Conservation (phyloP, 1,284 basidiomycete genomes). For the Puccinia novopanici region DNA sequence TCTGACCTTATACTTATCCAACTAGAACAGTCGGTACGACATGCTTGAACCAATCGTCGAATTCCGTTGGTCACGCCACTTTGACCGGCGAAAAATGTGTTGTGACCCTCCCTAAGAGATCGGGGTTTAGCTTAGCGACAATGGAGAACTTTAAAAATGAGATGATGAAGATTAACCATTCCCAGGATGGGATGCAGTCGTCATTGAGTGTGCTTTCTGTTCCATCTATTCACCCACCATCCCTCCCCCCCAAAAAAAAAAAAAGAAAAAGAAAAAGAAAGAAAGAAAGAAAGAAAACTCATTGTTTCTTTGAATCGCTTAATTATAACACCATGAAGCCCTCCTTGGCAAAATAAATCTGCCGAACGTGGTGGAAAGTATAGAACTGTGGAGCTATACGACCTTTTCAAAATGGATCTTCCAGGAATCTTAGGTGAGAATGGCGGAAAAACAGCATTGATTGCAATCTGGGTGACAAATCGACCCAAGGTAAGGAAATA, state of each 20-base stretch:
- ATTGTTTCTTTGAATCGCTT: background rate
- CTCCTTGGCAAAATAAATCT: slow-evolving; percentile 51
- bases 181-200: slow-evolving; percentile 44
- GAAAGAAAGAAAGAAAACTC: too few relatives aligned
- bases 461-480: slow-evolving; percentile 50
- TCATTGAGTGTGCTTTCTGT: slow-evolving; percentile 39
- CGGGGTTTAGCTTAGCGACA: slow-evolving; percentile 38
- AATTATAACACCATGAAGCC: slow-evolving; percentile 13
- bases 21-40: slow-evolving; percentile 4
- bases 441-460: slow-evolving; percentile 34
- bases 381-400: slow-evolving; percentile 47
- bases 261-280: too few relatives aligned
- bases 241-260: too few relatives aligned
- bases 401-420: slow-evolving; percentile 45
- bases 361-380: slow-evolving; percentile 39
- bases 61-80: background rate
- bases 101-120: slow-evolving; percentile 31
- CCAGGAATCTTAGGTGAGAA: slow-evolving; percentile 36
- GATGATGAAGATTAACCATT: slow-evolving; percentile 25
- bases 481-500: slow-evolving; percentile 32
- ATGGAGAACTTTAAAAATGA: slow-evolving; percentile 36
- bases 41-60: slow-evolving; percentile 24
- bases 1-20: slow-evolving; percentile 3
- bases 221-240: background rate
- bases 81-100: background rate